Conservation (phyloP, 1,284 basidiomycete genomes). For the Microstroma glucosiphilum region DNA sequence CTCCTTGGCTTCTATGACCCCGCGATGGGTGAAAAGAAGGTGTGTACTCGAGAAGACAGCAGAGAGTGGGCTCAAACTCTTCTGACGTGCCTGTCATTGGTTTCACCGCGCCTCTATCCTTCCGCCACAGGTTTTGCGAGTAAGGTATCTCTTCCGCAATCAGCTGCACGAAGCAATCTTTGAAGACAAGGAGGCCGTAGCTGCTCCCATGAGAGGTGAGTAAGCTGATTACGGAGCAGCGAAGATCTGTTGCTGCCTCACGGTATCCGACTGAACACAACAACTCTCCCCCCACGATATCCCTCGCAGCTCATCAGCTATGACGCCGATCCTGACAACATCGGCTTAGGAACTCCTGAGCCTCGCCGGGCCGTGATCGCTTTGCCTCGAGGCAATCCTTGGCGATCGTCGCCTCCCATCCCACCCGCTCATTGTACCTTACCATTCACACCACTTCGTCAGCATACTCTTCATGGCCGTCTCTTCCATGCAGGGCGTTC, state of each 20-base stretch:
- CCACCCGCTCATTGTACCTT: no score
- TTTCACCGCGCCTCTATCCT: no score
- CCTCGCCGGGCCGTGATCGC: background rate
- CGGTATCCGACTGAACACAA: background rate
- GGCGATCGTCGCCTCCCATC: no score
- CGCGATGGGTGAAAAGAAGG: slow-evolving; percentile 62
- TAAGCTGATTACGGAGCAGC: background rate
- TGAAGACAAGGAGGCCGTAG: slow-evolving; percentile 64
- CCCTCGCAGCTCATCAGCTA: background rate
- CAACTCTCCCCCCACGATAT: no score
- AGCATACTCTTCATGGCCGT: no score
- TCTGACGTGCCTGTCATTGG: no score
- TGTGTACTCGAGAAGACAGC: no score
- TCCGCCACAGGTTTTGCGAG: slow-evolving; percentile 54
- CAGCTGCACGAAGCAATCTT: slow-evolving; percentile 69
- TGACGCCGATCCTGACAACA: background rate
- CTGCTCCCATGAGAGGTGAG: slow-evolving; percentile 60
- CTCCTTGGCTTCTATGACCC: slow-evolving; percentile 72
- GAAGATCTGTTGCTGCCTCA: background rate
- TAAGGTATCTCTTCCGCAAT: slow-evolving; percentile 70
- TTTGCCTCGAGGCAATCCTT: no score
- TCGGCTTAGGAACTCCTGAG: background rate
- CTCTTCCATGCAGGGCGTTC: no score
- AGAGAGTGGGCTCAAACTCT: no score
- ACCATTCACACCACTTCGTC: no score